Base-by-base conservation (phyloP, 768 basidiomycete genomes). In the Pseudohyphozyma bogoriensis region DNA sequence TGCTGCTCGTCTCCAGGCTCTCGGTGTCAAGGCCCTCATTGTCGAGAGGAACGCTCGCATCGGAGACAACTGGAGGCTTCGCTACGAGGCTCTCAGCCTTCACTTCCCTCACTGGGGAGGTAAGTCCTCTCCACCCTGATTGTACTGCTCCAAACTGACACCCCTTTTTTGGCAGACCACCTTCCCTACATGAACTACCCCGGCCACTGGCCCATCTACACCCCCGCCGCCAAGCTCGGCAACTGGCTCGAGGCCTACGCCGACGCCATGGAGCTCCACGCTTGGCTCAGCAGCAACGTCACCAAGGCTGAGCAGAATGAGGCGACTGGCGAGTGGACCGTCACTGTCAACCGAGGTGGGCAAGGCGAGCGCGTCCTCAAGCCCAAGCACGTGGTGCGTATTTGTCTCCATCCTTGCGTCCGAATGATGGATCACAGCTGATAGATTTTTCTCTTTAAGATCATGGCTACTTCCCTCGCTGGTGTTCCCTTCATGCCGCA, bases 41-140 rank as follows among this genome's bases (percentile, higher is more conserved):
- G 74, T 86, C 44, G 85, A 87, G 68, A 39, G 37, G 12, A 51
- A 63, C 37, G 58, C 59, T 40, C 56, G 71, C 42, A 63, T 72
- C 12, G 71, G 71, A 26, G 71, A 72, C 63, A 70, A 68, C 58
- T 71, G 70, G 70, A 44, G 70, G 29, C 37, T 77, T 42, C 75
- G 85, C 39, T 85, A 86, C 68, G 79, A 83, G 51, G 78, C 82
- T 16, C 72, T 85, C 49, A 83, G 81, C 52, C 72, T 85, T 36
- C 83, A 85, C 59, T 68, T 69, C 53, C 70, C 70, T 8, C 24
- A 39, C 33, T 64, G 66, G 37, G 66, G 65, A 56, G 69, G 69
- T 45, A 69, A 82, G 60, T 73, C 37, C 37, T 18, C 11, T 10
- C 18, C 37, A 37, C 37, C 10, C 37, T 37, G 83, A 71, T 81